Evolutionary conservation across 2,329 filamentous ascomycete genomes (phyloP).

Genomic region (Exophiala calicioides): DNA sequence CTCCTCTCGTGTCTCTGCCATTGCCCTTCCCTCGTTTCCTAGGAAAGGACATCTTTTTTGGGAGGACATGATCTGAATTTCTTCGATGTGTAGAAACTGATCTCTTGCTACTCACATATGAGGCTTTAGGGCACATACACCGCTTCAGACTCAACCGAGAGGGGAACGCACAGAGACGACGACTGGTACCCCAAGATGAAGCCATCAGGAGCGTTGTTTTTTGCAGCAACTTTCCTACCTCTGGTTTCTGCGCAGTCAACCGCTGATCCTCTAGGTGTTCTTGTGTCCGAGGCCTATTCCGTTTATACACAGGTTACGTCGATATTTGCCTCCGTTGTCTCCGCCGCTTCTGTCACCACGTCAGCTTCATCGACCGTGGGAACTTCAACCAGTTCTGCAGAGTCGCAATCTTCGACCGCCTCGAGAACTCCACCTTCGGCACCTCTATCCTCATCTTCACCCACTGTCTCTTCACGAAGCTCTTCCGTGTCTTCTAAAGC

Average conservation of each 20-base stretch:
- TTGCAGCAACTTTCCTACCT: constrained; percentile 4
- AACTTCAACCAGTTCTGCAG: constrained; percentile 11
- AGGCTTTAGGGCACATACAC: no score
- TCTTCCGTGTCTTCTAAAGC: not conserved
- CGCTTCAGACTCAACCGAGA: no score
- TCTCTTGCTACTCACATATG: not conserved
- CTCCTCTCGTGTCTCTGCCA: constrained; percentile 4
- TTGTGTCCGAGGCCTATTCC: constrained; percentile 28
- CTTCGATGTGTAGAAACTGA: no score
- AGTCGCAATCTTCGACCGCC: constrained; percentile 9
- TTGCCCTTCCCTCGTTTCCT: not conserved
- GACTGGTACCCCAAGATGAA: no score
- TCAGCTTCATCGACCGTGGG: constrained; percentile 7
- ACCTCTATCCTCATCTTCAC: not conserved
- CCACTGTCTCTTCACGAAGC: not conserved
- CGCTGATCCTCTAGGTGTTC: constrained; percentile 16
- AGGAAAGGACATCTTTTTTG: constrained; percentile 3
- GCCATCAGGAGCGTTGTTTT: not conserved
- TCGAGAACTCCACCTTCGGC: constrained; percentile 3
- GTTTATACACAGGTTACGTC: constrained; percentile 29
- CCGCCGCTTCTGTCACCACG: constrained; percentile 11
- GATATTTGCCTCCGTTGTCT: constrained; percentile 17
- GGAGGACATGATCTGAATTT: no score
- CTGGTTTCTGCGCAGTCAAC: constrained; percentile 14
- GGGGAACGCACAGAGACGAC: no score